Base-by-base conservation (phyloP, 2,329 filamentous ascomycete genomes). In the Microdochium trichocladiopsis region DNA sequence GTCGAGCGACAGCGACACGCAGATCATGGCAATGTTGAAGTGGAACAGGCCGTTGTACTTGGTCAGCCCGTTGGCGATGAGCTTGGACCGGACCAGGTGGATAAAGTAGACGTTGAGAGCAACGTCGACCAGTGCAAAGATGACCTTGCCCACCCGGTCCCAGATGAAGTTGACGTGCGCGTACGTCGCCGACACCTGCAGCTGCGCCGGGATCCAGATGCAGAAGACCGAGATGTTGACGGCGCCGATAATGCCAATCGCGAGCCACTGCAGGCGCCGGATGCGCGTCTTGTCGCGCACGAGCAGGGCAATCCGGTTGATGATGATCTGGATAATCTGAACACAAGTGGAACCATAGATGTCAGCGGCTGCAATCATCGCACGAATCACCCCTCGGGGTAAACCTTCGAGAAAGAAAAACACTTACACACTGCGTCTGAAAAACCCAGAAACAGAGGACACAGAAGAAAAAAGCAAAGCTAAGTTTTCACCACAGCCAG, bases 171-270 rank as follows among this genome's bases (percentile, higher is more conserved):
- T 76, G 53, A 74, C 58, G 25, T 60, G 49, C 43, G 71, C 63
- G 25, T 64, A 74, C 5, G 51, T 61, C 2, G 62, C 25, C 11
- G 58, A 64, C 41, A 66, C 58, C 50, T 69, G 62, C n/a, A 72
- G 63, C 18, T 71, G 67, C 5, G 71, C 64, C 1, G 73, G 73
- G 21, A 76, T 70, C 73, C 73, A 75, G 50, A 75, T 73, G 50
- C 62, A 66, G 54, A 71, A 74, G 6, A 75, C 72, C 2, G 67
- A 67, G 49, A 76, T 67, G 51, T 76, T 76, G 57, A 75, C 67
- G 11, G 61, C 25, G 10, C 64, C 69, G 53, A 75, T 71, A 18
- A 71, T 4, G 14, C 60, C 23, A 2, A 69, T 59, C n/a, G 67
- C 64, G 1, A 63, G 62, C 66, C 67, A 71, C 56, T 73, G 72